A percentile compares a stretch with the other conserved stretches of the same genome.
phyloP scores from a whole-genome alignment of 352 stramenopile species.

The Blastocystis sp. region DNA sequence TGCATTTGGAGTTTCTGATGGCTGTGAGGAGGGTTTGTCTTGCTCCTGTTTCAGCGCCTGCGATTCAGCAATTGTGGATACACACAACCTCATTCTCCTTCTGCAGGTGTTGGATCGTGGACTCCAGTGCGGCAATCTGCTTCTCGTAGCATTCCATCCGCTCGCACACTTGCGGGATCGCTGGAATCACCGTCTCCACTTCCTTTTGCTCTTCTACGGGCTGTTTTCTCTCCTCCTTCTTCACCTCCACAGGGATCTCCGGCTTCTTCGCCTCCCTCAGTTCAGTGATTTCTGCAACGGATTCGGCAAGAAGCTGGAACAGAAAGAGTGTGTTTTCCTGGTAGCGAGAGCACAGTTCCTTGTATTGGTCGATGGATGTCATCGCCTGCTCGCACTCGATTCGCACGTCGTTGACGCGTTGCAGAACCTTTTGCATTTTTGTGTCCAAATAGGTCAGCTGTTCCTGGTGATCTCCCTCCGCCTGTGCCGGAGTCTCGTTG shows the following conservation, averaged over 20 bases:
- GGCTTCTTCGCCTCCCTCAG: not conserved
- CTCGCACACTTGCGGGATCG: not conserved
- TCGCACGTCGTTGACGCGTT: constrained; percentile 6
- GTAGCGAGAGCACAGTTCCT: not conserved
- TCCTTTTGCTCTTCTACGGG: not conserved
- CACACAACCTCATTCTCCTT: constrained; percentile 2
- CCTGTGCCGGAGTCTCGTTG: not conserved
- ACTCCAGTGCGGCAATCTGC: not conserved
- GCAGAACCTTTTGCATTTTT: not conserved
- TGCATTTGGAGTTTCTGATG: not conserved
- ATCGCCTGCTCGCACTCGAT: not conserved
- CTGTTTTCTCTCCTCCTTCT: not conserved
- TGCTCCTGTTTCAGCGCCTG: not conserved
- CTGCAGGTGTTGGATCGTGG: not conserved
- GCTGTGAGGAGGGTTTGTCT: not conserved
- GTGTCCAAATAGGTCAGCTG: constrained; percentile 35
- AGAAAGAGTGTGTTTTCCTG: not conserved
- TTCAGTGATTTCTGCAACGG: not conserved
- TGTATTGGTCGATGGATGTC: not conserved
- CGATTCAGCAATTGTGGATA: not conserved
- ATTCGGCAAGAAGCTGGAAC: not conserved
- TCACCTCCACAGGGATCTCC: not conserved
- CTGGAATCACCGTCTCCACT: not conserved
- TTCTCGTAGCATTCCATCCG: not conserved
- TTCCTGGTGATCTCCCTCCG: not conserved